Conservation (phyloP, 2,329 filamentous ascomycete species). For the Venturia asperata region DNA sequence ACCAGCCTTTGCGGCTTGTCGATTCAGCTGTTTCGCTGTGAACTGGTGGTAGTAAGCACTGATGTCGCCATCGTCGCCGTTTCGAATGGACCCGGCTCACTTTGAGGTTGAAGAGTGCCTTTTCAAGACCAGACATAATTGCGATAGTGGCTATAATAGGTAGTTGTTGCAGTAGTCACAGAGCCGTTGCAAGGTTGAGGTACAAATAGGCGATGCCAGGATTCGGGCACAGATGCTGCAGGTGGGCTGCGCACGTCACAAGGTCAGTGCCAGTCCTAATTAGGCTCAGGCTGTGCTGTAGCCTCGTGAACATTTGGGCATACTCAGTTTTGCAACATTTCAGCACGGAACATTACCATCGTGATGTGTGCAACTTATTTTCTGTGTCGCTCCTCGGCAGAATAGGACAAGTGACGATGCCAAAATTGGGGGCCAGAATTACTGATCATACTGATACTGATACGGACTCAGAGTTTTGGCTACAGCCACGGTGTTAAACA, state of each 20-base stretch:
- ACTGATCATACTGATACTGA: too few species aligned
- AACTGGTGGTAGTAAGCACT: slow-evolving; percentile 40
- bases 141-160: neutral
- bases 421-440: too few species aligned
- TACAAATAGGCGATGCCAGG: neutral
- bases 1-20: slow-evolving; percentile 54
- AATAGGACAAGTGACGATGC: too few species aligned
- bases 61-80: slow-evolving; percentile 8
- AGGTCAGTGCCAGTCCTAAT: neutral
- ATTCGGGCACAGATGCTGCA: neutral
- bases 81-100: slow-evolving; percentile 29
- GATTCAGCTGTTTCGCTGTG: slow-evolving; percentile 56
- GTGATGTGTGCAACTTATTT: neutral
- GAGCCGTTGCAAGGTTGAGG: neutral
- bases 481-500: too few species aligned
- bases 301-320: neutral
- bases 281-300: neutral
- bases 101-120: slow-evolving; percentile 56
- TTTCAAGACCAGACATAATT: slow-evolving; percentile 54
- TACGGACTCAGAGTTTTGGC: too few species aligned
- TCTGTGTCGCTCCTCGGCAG: too few species aligned
- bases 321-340: neutral
- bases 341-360: neutral
- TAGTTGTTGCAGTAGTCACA: neutral
- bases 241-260: slow-evolving; percentile 5